Conservation (phyloP, 2,329 filamentous ascomycete species). For the Botrytis cinerea region DNA sequence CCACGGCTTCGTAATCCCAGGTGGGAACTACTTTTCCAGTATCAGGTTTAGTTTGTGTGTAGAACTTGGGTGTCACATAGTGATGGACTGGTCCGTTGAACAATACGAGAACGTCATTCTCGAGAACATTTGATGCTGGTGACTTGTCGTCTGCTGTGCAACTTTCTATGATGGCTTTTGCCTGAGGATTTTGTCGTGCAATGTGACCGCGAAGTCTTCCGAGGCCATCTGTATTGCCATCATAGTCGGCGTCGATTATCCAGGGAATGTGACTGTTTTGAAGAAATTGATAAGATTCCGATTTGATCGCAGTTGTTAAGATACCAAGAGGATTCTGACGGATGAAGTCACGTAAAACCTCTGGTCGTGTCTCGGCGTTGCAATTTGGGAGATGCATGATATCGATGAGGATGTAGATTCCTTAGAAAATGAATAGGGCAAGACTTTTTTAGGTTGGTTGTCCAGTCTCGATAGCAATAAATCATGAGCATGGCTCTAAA, state of each 20-base stretch:
- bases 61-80: conserved; percentile 71
- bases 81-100: conserved; percentile 61
- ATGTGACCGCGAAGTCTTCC: conserved; percentile 59
- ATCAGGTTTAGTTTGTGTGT: conserved; percentile 62
- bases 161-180: conserved; percentile 59
- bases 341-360: conserved; percentile 55
- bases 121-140: conserved; percentile 38
- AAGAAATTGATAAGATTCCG: conserved; percentile 9
- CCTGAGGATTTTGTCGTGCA: conserved; percentile 63
- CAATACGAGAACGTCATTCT: conserved; percentile 61
- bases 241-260: not conserved
- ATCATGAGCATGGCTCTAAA: not conserved
- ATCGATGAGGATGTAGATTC: too few species aligned
- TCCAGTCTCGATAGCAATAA: not conserved
- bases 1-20: conserved; percentile 68
- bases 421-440: not conserved
- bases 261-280: conserved; percentile 14
- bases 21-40: conserved; percentile 69
- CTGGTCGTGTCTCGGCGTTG: conserved; percentile 13
- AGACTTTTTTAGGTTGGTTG: too few species aligned
- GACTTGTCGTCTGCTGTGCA: conserved; percentile 31
- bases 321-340: conserved; percentile 61
- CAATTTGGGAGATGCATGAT: conserved; percentile 6
- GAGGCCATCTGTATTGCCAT: conserved; percentile 15
- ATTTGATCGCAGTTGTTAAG: conserved; percentile 59